Percentiles rank a stretch among this genome's conserved stretches.
Conservation (phyloP, 345 rosid genomes). For the Hevea brasiliensis region DNA sequence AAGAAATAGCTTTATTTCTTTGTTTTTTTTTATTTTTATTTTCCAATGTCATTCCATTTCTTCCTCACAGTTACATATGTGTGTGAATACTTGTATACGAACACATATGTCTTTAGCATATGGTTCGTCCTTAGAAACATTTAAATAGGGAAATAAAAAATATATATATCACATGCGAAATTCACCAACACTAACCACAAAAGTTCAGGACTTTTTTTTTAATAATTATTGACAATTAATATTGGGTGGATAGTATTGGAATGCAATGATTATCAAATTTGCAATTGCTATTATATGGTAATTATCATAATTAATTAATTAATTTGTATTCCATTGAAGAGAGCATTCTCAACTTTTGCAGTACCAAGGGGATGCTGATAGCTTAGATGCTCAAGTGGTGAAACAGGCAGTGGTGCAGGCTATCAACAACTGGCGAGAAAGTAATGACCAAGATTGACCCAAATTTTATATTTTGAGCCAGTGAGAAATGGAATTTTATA, state of each 20-base stretch:
- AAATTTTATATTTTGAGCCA: not conserved
- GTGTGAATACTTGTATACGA: no score
- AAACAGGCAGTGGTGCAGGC: slow-evolving; percentile 71
- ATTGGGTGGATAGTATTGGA: no score
- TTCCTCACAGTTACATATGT: no score
- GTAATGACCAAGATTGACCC: not conserved
- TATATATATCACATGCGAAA: no score
- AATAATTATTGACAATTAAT: no score
- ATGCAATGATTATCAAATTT: no score
- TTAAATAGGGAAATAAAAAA: no score
- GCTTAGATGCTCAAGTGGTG: slow-evolving; percentile 64
- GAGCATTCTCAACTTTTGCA: slow-evolving; percentile 21
- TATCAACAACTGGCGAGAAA: slow-evolving; percentile 55
- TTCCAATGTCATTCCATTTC: not conserved
- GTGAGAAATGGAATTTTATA: not conserved
- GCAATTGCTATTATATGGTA: no score
- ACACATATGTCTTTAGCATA: no score
- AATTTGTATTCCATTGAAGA: not conserved
- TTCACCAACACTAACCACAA: no score
- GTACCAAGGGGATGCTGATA: slow-evolving; percentile 60
- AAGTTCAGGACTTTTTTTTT: no score
- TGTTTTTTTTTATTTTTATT: not conserved
- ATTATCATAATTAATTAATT: not conserved
- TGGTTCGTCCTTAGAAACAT: no score
- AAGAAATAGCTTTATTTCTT: slow-evolving; percentile 13